Evolutionary conservation across 257 asterid species (phyloP).

Genomic region (Thymus mandschuricus): DNA sequence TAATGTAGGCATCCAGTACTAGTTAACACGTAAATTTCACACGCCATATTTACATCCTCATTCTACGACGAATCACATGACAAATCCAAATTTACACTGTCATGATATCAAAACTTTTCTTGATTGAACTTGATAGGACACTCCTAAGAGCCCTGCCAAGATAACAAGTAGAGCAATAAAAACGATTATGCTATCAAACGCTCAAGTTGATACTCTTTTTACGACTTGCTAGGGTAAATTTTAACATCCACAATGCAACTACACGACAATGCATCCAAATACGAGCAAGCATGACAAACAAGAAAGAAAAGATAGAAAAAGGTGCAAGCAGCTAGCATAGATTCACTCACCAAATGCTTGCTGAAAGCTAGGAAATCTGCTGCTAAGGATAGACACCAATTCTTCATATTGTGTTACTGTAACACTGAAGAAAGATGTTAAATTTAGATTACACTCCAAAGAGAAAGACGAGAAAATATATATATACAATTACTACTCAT

Average conservation of each 20-base stretch:
- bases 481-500: neutral
- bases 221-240: neutral
- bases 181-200: neutral
- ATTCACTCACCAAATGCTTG: constrained; percentile 65
- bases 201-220: constrained; percentile 14
- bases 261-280: constrained; percentile 10
- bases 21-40: neutral
- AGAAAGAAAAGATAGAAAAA: neutral
- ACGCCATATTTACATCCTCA: constrained; percentile 34
- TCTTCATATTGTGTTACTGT: constrained; percentile 71
- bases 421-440: constrained; percentile 5
- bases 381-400: constrained; percentile 42
- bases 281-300: neutral
- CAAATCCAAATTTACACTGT: no score
- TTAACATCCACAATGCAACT: constrained; percentile 7
- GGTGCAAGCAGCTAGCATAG: neutral
- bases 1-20: neutral
- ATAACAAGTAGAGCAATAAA: no score
- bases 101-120: no score
- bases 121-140: neutral
- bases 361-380: constrained; percentile 66
- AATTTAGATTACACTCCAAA: neutral
- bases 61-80: constrained; percentile 30
- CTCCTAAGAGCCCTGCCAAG: constrained; percentile 54
- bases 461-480: neutral